Evolutionary conservation across 306 rosid species (phyloP).

Genomic region (Cyamopsis tetragonoloba): DNA sequence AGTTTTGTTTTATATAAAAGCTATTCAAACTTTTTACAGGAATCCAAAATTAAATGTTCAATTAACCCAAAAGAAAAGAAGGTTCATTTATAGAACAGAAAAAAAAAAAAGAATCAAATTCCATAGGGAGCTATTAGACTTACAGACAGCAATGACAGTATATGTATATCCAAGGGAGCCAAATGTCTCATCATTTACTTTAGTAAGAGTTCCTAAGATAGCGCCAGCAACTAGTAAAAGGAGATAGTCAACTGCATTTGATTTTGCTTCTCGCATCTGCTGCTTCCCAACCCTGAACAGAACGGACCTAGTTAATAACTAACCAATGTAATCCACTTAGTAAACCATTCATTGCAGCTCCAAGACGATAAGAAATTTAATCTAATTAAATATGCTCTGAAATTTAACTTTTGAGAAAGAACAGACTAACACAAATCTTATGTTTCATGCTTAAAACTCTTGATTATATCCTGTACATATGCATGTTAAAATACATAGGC

Average conservation of each 20-base stretch:
- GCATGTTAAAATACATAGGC: background rate
- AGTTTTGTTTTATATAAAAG: background rate
- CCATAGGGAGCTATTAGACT: constrained; percentile 30
- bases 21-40: background rate
- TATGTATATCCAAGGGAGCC: constrained; percentile 68
- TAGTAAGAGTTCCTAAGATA: constrained; percentile 69
- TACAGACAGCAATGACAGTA: constrained; percentile 80
- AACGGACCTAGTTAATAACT: constrained; percentile 22
- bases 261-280: constrained; percentile 62
- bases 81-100: background rate
- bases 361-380: background rate
- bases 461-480: background rate
- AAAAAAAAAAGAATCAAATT: constrained; percentile 5
- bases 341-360: background rate
- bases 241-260: constrained; percentile 59
- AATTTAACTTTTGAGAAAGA: background rate
- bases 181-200: constrained; percentile 64
- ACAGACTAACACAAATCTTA: background rate
- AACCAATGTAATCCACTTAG: background rate
- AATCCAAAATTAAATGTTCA: constrained; percentile 10
- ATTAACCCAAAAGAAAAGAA: background rate
- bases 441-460: constrained; percentile 7
- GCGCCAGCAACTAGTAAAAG: constrained; percentile 81
- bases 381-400: background rate
- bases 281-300: constrained; percentile 68